Base-by-base conservation (phyloP, 176 grass and related monocot species). In the Oryza glaberrima region DNA sequence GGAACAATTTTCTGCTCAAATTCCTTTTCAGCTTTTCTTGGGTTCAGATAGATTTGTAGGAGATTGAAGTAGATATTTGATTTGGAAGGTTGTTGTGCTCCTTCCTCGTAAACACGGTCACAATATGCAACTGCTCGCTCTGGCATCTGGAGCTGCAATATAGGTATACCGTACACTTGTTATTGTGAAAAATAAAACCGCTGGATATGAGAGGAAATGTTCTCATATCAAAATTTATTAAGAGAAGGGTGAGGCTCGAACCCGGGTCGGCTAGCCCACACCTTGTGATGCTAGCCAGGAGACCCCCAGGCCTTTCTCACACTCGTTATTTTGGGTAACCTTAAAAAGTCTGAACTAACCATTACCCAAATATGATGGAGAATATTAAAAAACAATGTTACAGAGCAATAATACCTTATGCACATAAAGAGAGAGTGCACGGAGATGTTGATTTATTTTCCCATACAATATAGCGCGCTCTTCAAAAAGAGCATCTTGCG, bases 41-140 rank as follows among this genome's bases (percentile, higher is more conserved):
- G 96, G 23, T 96, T 99, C 82, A 99, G 79, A 90, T 99, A 96
- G 88, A 99, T 96, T 84, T 99, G 96, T 32, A 99, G 89, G 73
- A 99, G 91, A 67, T 87, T 99, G 81, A 99, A 87, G 74, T 99
- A 99, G 58, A 99, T 99, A 78, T 99, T 96, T 72, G 96, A 90
- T 81, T 92, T 95, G 72, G 95, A 91, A 73, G 87, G 85, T 82
- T 95, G 92, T 73, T 91, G 82, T 28, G 28, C 22, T 77, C 84
- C 90, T 89, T 91, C 78, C n/a, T 84, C 96, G 7, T 96, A 96
- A 88, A 99, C 86, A 88, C 87, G 93, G 67, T 99, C 96, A 87
- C 96, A 99, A 84, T 99, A 96, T 83, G 66, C 90, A 91, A 99
- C 83, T 69, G 91, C 93, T 76, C 86, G 88, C 72, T 95, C 91